Conservation (phyloP, 805 yeast species). For the Maudiozyma barnettii region DNA sequence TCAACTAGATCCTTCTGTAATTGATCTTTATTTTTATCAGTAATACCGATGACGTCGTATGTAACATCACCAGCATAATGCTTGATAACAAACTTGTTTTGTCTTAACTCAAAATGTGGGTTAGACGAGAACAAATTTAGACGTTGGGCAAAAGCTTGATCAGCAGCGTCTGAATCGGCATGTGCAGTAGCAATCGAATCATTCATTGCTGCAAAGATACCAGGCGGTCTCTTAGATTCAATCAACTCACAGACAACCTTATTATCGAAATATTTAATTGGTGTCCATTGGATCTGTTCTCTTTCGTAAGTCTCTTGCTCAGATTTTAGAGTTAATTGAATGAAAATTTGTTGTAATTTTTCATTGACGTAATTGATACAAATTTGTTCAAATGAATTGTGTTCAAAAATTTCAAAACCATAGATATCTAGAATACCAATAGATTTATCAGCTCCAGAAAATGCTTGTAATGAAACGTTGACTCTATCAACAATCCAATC, state of each 20-base stretch:
- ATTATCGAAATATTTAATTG: constrained; percentile 92
- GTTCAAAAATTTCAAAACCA: constrained; percentile 93
- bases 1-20: constrained; percentile 81
- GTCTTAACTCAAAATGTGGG: constrained; percentile 83
- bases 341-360: constrained; percentile 91
- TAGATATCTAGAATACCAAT: constrained; percentile 92
- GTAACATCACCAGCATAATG: constrained; percentile 99
- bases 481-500: constrained; percentile 96
- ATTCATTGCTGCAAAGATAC: constrained; percentile 89
- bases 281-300: constrained; percentile 95
- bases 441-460: constrained; percentile 48
- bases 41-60: constrained; percentile 80
- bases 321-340: constrained; percentile 88
- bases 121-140: constrained; percentile 73
- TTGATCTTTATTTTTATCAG: constrained; percentile 95
- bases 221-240: constrained; percentile 91
- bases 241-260: constrained; percentile 94
- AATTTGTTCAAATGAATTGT: constrained; percentile 88
- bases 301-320: constrained; percentile 96
- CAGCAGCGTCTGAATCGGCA: constrained; percentile 94
- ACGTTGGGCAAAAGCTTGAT: constrained; percentile 89
- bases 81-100: constrained; percentile 77
- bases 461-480: constrained; percentile 60
- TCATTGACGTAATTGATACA: constrained; percentile 95
- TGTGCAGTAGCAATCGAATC: constrained; percentile 98